Evolutionary conservation across 768 basidiomycete species (phyloP), one percentile per base, ranked within the genome.

Genomic region (Panaeolus papilionaceus): DNA sequence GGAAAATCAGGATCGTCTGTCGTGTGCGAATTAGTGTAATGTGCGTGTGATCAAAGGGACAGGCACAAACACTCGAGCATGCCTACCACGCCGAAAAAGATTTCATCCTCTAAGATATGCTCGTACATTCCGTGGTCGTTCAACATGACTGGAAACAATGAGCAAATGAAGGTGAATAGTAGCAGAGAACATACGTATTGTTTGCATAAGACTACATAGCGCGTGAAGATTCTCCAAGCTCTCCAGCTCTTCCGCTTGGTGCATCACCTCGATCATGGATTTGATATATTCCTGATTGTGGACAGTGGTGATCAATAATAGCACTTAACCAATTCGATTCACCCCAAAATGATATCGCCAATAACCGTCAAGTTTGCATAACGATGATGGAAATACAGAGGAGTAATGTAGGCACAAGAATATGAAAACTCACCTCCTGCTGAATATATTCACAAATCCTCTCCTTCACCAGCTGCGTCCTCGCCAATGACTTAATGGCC

Each of bases 1-100:
- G 97, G 97, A 76, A 97, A 99, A 71, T 98, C 97, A 70, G 97
- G 96, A 74, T 99, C 97, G 77, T 99, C 96, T 98, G 45, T 23
- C 14, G 63, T 14, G 62, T 38, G 44, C 62, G 63, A 51, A 71
- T 47, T 3, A 44, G 64, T 23, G 68, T 68, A 44, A 38, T 16
- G 70, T 49, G 61, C 65, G 69, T 45, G 64, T 62, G 66, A 66
- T 63, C 47, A 42, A 66, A 66, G 49, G n/a, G 65, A 38, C 26
- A 64, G 28, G 71, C n/a, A 80, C 94, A 67, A 70, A 97, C 96
- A 99, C 85, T 99, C 98, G 69, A 99, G 89, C 85, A 99, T 97
- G 58, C 96, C 96, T 47, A 96, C 89, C 61, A 98, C 93, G 62
- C 94, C 95, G 70, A 92, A 87, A 80, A 98, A 99, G 64, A 95